Percentiles rank a stretch among this genome's conserved stretches.
These are phyloP conservation scores for Melanomma pulvis-pyrius DNA, from an alignment of 495 filamentous ascomycete genomes.

Conservation along the genomic window DNA sequence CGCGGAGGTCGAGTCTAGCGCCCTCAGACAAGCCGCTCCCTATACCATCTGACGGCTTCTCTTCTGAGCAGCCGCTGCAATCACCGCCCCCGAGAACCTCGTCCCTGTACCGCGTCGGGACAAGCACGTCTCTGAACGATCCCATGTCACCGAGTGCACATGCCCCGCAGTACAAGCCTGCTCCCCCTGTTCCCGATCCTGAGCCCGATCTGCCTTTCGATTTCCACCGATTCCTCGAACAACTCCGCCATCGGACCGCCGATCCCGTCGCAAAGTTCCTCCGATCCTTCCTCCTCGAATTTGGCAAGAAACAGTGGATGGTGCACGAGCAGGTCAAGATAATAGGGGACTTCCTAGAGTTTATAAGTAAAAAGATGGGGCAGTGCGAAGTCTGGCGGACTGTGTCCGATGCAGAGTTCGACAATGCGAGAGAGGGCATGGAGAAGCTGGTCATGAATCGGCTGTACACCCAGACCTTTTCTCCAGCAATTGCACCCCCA, in stretches of 20 bases:
- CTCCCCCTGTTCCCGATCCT: constrained; percentile 74
- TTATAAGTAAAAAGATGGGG: constrained; percentile 99
- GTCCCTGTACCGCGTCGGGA: constrained; percentile 32
- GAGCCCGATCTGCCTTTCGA: constrained; percentile 92
- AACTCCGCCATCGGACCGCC: constrained; percentile 90
- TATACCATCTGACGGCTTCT: constrained; percentile 4
- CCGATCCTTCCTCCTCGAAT: constrained; percentile 90
- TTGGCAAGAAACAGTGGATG: constrained; percentile 99
- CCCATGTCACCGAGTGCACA: constrained; percentile 55
- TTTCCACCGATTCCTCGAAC: constrained; percentile 95
- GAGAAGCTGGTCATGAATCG: constrained; percentile 99
- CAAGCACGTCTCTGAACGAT: constrained; percentile 45
- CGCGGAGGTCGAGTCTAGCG: constrained; percentile 82
- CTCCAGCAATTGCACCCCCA: constrained; percentile 82
- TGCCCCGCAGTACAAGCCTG: constrained; percentile 65
- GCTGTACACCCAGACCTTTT: constrained; percentile 94
- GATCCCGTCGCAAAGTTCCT: constrained; percentile 96
- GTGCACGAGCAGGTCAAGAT: constrained; percentile 99
- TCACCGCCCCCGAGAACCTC: constrained; percentile 40
- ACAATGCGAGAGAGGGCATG: constrained; percentile 98
- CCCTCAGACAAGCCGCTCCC: constrained; percentile 52
- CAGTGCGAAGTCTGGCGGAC: constrained; percentile 96
- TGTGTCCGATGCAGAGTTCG: constrained; percentile 94
- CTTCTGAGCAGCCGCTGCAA: constrained; percentile 27
- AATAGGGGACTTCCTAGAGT: constrained; percentile 93